Conservation (phyloP, 352 stramenopile species). For the Globisporangium polare region DNA sequence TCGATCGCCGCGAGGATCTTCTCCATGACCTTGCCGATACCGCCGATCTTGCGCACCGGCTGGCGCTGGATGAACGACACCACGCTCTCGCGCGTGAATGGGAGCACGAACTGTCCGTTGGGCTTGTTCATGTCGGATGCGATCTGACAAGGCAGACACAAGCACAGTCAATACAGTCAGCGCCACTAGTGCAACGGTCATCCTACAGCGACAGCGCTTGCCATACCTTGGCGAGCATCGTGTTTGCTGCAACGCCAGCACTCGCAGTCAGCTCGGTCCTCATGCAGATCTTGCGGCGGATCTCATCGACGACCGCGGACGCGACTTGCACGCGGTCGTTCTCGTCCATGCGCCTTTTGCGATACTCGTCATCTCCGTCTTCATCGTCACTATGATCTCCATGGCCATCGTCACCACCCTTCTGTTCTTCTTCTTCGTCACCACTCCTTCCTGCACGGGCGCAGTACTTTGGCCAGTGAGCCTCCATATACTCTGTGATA, state of each 20-base stretch:
- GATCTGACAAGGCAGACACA: slow-evolving; percentile 34
- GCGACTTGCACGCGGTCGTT: slow-evolving; percentile 32
- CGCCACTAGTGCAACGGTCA: background rate
- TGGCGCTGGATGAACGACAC: slow-evolving; percentile 88
- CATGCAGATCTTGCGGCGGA: slow-evolving; percentile 79
- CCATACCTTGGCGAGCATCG: slow-evolving; percentile 90
- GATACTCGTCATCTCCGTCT: background rate
- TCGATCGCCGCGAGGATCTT: slow-evolving; percentile 86
- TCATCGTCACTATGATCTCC: slow-evolving; percentile 13
- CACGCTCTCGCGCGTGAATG: slow-evolving; percentile 64
- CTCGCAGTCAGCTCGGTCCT: slow-evolving; percentile 92
- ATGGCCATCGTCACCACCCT: slow-evolving; percentile 4
- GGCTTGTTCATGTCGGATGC: slow-evolving; percentile 96
- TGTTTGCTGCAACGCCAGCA: slow-evolving; percentile 90
- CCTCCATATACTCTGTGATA: slow-evolving; percentile 86
- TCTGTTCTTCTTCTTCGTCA: background rate
- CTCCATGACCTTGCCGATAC: slow-evolving; percentile 95
- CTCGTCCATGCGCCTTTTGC: background rate
- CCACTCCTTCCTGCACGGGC: slow-evolving; percentile 3
- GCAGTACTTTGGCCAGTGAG: slow-evolving; percentile 50
- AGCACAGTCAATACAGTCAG: background rate
- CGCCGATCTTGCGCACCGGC: slow-evolving; percentile 90
- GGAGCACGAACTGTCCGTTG: slow-evolving; percentile 93
- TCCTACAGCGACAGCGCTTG: background rate
- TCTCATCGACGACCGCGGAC: slow-evolving; percentile 69